Evolutionary conservation across 495 filamentous ascomycete species (phyloP).

Genomic region (Penicillium angulare): DNA sequence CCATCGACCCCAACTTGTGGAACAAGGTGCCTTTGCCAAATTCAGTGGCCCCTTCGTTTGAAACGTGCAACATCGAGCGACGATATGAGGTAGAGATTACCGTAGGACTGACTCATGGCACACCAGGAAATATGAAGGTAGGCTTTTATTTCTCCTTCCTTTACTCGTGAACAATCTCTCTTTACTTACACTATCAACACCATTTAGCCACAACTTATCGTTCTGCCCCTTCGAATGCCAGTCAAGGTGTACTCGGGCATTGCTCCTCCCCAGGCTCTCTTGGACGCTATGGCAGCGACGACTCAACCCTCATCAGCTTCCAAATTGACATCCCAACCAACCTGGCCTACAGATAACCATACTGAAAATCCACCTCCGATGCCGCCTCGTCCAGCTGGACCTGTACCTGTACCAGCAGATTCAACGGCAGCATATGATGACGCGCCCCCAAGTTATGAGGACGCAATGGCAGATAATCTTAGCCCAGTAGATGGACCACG

Average conservation of each 20-base stretch:
- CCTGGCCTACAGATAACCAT: constrained; percentile 18
- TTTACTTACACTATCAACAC: constrained; percentile 3
- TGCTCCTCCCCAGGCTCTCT: constrained; percentile 69
- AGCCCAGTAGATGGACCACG: constrained; percentile 63
- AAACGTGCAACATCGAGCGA: constrained; percentile 83
- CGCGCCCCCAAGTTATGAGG: constrained; percentile 79
- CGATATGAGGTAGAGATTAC: constrained; percentile 79
- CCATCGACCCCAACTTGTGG: constrained; percentile 70
- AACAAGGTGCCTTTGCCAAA: constrained; percentile 66
- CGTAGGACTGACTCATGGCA: constrained; percentile 67
- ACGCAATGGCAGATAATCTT: constrained; percentile 81
- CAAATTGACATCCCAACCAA: constrained; percentile 21
- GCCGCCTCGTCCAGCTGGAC: constrained; percentile 31
- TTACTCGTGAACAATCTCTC: too few relatives aligned
- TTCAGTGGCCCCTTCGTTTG: constrained; percentile 79
- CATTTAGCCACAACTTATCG: constrained; percentile 61
- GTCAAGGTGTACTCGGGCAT: constrained; percentile 89
- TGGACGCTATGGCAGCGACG: constrained; percentile 62
- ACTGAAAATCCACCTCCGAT: constrained; percentile 31
- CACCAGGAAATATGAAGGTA: constrained; percentile 52
- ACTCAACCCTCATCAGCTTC: constrained; percentile 28
- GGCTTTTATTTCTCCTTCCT: background rate
- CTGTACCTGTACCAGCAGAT: constrained; percentile 18
- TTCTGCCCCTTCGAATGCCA: constrained; percentile 74
- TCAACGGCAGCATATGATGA: constrained; percentile 54